Base-by-base conservation (phyloP, 225 moss, liverwort and hornwort species). In the Pseudisothecium myosuroides region DNA sequence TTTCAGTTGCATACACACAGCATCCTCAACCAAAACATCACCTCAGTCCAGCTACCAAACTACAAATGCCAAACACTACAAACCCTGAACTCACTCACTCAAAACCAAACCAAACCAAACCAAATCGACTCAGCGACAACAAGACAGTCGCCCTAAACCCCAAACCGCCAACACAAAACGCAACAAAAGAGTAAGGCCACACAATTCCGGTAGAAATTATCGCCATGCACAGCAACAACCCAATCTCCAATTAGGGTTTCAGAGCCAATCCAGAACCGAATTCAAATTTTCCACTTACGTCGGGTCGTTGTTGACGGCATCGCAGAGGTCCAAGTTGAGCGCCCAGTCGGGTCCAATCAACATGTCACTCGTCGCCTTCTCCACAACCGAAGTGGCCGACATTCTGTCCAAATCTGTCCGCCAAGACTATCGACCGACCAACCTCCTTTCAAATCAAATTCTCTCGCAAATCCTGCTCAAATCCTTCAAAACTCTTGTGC, bases 291-390 rank as follows among this genome's bases (percentile, higher is more conserved):
- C 15, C 52, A 90, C 91, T 94, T 88, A 94, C 94, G 91, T 64
- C 13, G 92, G 94, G 76, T 94, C 91, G 89, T 89, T 92, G 88
- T 93, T 94, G 86, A 93, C 92, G 79, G 89, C 81, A 75, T 93
- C 93, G 88, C 94, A 93, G 56, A 94, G 90, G 90, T 94, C 92
- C 60, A 93, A 84, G 58, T 94, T 94, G 28, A 94, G 90, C 66
- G 94, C 92, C 94, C 94, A 93, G 88, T 94, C 90, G 71, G 94
- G 92, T 60, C 94, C 94, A 22, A 90, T 92, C 76, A 94, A 80
- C 90, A 93, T 90, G 71, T 93, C 91, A 83, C 92, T 94, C 50
- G 92, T 94, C 47, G 94, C 94, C 92, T 94, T 94, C 89, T 94
- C 94, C 82, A 94, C 94, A 62, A 94, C 88, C 66, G 90, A 89